These are phyloP conservation scores for Phaeophleospora eucalypticola DNA, from an alignment of 2,329 filamentous ascomycete genomes.

Conservation along the genomic window DNA sequence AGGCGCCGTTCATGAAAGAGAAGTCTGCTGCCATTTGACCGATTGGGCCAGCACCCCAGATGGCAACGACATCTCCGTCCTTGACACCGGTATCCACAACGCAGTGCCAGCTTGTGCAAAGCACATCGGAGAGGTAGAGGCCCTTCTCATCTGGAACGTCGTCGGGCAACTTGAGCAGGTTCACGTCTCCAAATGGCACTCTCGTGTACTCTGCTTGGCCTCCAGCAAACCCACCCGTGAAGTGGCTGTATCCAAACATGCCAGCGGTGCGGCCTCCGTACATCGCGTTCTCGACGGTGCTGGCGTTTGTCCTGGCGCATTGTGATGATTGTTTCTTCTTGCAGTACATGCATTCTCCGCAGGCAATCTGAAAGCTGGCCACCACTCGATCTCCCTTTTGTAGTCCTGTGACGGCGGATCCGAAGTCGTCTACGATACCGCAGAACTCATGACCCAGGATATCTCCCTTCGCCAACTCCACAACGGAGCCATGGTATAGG, in stretches of 20 bases:
- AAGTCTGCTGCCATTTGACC: conserved; percentile 72
- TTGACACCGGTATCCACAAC: conserved; percentile 83
- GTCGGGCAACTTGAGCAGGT: conserved; percentile 73
- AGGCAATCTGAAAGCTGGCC: conserved; percentile 80
- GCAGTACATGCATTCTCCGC: conserved; percentile 68
- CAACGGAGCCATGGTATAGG: conserved; percentile 48
- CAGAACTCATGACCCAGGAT: conserved; percentile 53
- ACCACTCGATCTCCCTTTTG: conserved; percentile 61
- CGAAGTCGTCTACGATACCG: conserved; percentile 47
- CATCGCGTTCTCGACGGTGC: conserved; percentile 66
- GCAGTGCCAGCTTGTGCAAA: conserved; percentile 74
- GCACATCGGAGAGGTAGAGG: conserved; percentile 75
- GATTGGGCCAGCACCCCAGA: conserved; percentile 85
- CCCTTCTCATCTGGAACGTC: conserved; percentile 80
- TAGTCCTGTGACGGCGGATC: conserved; percentile 40
- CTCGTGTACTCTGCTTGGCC: conserved; percentile 84
- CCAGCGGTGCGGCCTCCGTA: conserved; percentile 74
- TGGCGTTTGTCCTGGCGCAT: conserved; percentile 76
- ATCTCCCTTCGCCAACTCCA: conserved; percentile 50
- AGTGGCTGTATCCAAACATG: conserved; percentile 58
- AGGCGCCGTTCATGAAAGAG: conserved; percentile 66
- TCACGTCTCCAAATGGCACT: conserved; percentile 75
- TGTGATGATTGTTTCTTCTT: conserved; percentile 72
- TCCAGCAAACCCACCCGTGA: conserved; percentile 82
- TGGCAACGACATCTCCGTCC: conserved; percentile 69